These are phyloP conservation scores for Metschnikowia noctiluminum DNA, from an alignment of 805 yeast species.

Conservation along the genomic window DNA sequence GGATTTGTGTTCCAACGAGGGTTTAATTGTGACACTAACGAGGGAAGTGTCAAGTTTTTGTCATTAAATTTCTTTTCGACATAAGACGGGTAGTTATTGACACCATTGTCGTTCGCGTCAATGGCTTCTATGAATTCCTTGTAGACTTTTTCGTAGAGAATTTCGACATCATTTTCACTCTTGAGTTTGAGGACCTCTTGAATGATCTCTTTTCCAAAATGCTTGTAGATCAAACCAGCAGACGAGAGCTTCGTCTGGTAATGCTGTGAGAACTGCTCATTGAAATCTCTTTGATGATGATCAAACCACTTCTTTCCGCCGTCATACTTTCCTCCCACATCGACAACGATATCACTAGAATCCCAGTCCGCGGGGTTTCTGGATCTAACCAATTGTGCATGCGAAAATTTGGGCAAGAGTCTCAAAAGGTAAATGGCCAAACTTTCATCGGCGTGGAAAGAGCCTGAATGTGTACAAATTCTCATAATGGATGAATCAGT, in stretches of 20 bases:
- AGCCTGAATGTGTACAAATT: conserved; percentile 89
- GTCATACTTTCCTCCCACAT: conserved; percentile 91
- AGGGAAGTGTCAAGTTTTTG: conserved; percentile 70
- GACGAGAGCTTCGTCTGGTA: conserved; percentile 81
- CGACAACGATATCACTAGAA: conserved; percentile 85
- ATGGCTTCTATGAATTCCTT: conserved; percentile 83
- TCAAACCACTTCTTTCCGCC: conserved; percentile 75
- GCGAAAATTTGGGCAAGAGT: conserved; percentile 61
- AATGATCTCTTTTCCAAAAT: conserved; percentile 72
- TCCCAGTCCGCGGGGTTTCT: conserved; percentile 84
- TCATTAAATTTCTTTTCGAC: conserved; percentile 65
- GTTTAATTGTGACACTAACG: conserved; percentile 73
- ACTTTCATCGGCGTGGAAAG: conserved; percentile 96
- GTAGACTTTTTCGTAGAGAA: conserved; percentile 75
- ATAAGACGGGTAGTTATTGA: conserved; percentile 59
- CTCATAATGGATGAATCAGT: conserved; percentile 31
- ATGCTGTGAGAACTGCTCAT: conserved; percentile 61
- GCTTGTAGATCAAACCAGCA: conserved; percentile 91
- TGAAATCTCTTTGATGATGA: conserved; percentile 94
- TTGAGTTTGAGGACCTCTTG: conserved; percentile 46
- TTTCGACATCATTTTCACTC: conserved; percentile 42
- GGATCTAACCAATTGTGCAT: conserved; percentile 74
- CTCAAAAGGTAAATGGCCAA: conserved; percentile 86
- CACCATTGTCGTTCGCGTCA: conserved; percentile 96
- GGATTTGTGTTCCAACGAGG: conserved; percentile 80